These are phyloP conservation scores for Mycena citricolor DNA, from an alignment of 1,284 basidiomycete genomes.

Conservation along the genomic window DNA sequence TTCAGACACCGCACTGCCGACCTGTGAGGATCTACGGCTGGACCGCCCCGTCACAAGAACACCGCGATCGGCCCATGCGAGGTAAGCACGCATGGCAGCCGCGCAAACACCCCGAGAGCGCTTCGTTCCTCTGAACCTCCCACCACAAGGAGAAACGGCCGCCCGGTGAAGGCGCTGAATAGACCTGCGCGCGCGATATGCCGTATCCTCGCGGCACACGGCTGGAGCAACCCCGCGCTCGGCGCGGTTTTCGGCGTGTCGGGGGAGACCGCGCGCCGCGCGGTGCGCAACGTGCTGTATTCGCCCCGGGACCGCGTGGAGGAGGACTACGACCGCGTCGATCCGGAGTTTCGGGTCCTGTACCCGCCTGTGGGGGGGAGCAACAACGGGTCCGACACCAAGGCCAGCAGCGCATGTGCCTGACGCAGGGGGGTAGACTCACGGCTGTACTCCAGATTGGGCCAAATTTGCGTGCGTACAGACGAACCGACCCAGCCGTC, in stretches of 20 bases:
- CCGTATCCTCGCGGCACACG: not conserved
- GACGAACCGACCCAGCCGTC: not conserved
- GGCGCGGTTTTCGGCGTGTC: constrained; percentile 2
- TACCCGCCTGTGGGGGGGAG: no score
- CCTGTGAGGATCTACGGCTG: no score
- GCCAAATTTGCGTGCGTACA: not conserved
- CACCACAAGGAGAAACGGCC: no score
- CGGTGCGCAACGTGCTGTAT: not conserved
- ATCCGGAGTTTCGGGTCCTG: not conserved
- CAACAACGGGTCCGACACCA: no score
- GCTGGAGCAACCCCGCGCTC: not conserved
- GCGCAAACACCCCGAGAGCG: no score
- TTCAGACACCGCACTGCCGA: no score
- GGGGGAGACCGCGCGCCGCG: not conserved
- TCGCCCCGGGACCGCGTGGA: not conserved
- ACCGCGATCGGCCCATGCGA: no score
- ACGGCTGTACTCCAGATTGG: not conserved
- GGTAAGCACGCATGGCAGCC: no score
- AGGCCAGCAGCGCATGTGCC: no score
- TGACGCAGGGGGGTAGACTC: not conserved
- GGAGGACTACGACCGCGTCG: not conserved
- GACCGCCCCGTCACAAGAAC: no score
- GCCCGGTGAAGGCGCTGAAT: constrained; percentile 5
- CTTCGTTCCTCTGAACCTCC: no score
- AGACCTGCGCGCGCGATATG: constrained; percentile 2